Evolutionary conservation across 2,329 filamentous ascomycete genomes (phyloP), one percentile per base, ranked within the genome.

Genomic region (Xylariaceae sp.): DNA sequence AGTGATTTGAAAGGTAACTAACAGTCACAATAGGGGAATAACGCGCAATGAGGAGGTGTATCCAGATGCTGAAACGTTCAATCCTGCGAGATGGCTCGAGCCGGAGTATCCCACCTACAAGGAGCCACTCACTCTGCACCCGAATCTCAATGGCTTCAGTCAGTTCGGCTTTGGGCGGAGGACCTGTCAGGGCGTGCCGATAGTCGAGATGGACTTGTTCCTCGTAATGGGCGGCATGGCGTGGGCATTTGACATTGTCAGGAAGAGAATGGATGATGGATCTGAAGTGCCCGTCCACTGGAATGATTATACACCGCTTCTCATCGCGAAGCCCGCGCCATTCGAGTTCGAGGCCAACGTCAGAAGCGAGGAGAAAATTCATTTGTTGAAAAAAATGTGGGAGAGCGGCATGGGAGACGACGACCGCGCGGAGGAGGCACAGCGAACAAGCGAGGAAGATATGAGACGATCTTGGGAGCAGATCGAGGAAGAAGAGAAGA

Each of bases 81-180:
- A 72, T 55, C 73, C 73, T 1, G 68, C 62, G 1, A 67, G 73
- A 1, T 75, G 71, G 69, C 52, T 73, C 5, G 61, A 69, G 2
- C 66, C 68, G 0, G 41, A 51, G 6, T 74, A 69, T 41, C 71
- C 72, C 4, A 74, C 71, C 2, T 74, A 70, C 58, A 66, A 62
- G 44, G 72, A 72, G 48, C 73, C 73, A 0, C 55, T 74, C 34
- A 71, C 67, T 0, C 40, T 60, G 5, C 58, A 72, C 54, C 72
- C 71, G 52, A 73, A 73, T 18, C 66, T 74, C 5, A 60, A 65
- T 22, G 73, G 76, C 31, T 73, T 69, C 57, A 68, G 67, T 28
- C 69, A 73, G 17, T 82, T 83, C 57, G 81, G 80, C 1, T 82
- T 79, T 59, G 80, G 80, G 0, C 71, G 79, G 2, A 69, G 80